These are phyloP conservation scores for Nakazawaea populi DNA, from an alignment of 805 yeast genomes.

Conservation along the genomic window DNA sequence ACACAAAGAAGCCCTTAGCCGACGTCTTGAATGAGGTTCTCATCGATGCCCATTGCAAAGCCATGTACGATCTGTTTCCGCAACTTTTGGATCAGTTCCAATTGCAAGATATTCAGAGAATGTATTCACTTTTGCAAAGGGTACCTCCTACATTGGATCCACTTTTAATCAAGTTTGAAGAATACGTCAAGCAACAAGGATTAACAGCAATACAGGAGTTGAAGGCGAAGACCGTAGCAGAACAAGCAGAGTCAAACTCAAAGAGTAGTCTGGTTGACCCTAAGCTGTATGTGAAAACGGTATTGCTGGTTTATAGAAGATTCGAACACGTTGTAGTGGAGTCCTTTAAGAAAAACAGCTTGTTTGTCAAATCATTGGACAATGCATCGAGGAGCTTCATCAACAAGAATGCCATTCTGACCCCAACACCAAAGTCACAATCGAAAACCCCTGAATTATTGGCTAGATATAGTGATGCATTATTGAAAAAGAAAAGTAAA, in stretches of 20 bases:
- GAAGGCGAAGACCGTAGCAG: conserved; percentile 26
- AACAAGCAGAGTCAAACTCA: conserved; percentile 16
- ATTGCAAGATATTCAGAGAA: conserved; percentile 66
- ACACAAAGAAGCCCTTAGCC: conserved; percentile 71
- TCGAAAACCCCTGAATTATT: conserved; percentile 91
- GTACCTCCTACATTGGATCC: conserved; percentile 79
- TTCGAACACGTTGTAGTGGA: conserved; percentile 58
- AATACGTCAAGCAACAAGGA: conserved; percentile 66
- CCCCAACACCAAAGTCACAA: conserved; percentile 47
- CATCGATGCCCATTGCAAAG: conserved; percentile 71
- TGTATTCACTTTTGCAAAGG: conserved; percentile 70
- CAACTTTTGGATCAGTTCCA: conserved; percentile 69
- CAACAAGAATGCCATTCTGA: conserved; percentile 77
- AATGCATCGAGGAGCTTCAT: conserved; percentile 82
- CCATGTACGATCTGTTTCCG: conserved; percentile 71
- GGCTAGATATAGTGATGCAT: conserved; percentile 82
- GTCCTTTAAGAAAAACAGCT: conserved; percentile 69
- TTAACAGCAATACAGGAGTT: conserved; percentile 53
- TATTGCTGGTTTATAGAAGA: conserved; percentile 63
- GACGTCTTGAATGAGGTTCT: conserved; percentile 71
- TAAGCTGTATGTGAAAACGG: conserved; percentile 69
- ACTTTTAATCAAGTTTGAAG: conserved; percentile 65
- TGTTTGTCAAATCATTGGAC: conserved; percentile 83
- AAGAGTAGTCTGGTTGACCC: conserved; percentile 53
- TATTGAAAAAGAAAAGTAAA: conserved; percentile 71